phyloP scores from a whole-genome alignment of 352 stramenopile genomes.

The Globisporangium viniferum region DNA sequence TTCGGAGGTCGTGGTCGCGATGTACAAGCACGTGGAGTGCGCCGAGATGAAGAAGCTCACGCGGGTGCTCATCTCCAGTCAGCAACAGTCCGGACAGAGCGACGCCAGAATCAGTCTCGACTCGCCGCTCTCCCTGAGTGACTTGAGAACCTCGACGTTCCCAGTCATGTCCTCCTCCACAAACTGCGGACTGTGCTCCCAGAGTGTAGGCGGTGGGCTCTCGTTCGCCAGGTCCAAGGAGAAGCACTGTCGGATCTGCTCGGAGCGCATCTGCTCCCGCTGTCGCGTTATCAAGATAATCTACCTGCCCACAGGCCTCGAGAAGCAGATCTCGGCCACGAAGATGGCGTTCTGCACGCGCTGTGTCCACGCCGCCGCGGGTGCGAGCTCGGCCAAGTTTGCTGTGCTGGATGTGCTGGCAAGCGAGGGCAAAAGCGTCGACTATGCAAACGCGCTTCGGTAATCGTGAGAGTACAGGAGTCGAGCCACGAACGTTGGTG shows the following conservation, averaged over 20 bases:
- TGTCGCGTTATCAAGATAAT: constrained; percentile 16
- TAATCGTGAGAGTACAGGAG: too few relatives aligned
- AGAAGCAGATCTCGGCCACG: constrained; percentile 20
- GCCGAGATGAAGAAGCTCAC: constrained; percentile 14
- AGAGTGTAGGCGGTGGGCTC: neutral
- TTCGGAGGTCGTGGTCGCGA: neutral
- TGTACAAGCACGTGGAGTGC: constrained; percentile 14
- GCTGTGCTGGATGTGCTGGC: neutral
- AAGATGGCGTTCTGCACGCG: constrained; percentile 27
- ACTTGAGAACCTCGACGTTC: too few relatives aligned
- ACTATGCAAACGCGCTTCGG: too few relatives aligned
- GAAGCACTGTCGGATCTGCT: constrained; percentile 5
- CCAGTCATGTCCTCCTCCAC: too few relatives aligned
- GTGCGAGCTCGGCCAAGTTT: constrained; percentile 11
- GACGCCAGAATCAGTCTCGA: too few relatives aligned
- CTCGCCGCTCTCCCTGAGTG: too few relatives aligned
- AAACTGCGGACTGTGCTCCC: neutral
- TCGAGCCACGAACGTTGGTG: too few relatives aligned
- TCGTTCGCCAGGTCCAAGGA: neutral
- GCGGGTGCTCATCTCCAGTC: neutral
- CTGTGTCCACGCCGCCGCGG: constrained; percentile 18
- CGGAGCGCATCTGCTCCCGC: constrained; percentile 20
- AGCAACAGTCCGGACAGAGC: too few relatives aligned
- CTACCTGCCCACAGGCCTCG: constrained; percentile 17
- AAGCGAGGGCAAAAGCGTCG: too few relatives aligned